Evolutionary conservation across 768 basidiomycete species (phyloP).

Genomic region (Termitomyces sp.): DNA sequence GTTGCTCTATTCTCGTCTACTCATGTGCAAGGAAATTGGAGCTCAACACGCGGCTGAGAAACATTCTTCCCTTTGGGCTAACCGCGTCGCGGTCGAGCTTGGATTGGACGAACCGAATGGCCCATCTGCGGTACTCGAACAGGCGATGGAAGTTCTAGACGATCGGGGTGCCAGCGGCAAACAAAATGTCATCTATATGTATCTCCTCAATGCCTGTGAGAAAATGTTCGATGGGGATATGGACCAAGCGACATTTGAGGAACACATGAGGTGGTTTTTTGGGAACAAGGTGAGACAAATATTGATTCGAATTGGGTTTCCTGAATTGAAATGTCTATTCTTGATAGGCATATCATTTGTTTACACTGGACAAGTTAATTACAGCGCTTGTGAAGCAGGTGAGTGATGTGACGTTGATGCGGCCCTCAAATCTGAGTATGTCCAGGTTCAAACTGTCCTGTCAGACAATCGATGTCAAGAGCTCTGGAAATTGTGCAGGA

Average conservation of each 20-base stretch:
- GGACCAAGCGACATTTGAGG: slow-evolving; percentile 90
- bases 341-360: slow-evolving; percentile 80
- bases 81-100: slow-evolving; percentile 78
- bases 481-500: slow-evolving; percentile 70
- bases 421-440: not conserved
- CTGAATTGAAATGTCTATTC: slow-evolving; percentile 18
- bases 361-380: slow-evolving; percentile 92
- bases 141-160: slow-evolving; percentile 59
- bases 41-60: slow-evolving; percentile 62
- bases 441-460: slow-evolving; percentile 80
- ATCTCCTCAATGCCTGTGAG: slow-evolving; percentile 86
- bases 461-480: slow-evolving; percentile 86
- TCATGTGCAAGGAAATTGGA: slow-evolving; percentile 81
- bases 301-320: slow-evolving; percentile 5
- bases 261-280: slow-evolving; percentile 93
- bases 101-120: slow-evolving; percentile 85
- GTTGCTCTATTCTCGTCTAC: slow-evolving; percentile 85
- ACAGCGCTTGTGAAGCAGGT: slow-evolving; percentile 91
- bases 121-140: slow-evolving; percentile 59
- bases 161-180: slow-evolving; percentile 40
- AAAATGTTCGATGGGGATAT: slow-evolving; percentile 91
- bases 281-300: slow-evolving; percentile 65
- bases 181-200: slow-evolving; percentile 76
- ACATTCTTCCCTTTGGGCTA: slow-evolving; percentile 62
- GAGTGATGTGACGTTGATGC: slow-evolving; percentile 3